These are phyloP conservation scores for Penicillium sp. DNA, from an alignment of 2,329 filamentous ascomycete species.

Conservation along the genomic window DNA sequence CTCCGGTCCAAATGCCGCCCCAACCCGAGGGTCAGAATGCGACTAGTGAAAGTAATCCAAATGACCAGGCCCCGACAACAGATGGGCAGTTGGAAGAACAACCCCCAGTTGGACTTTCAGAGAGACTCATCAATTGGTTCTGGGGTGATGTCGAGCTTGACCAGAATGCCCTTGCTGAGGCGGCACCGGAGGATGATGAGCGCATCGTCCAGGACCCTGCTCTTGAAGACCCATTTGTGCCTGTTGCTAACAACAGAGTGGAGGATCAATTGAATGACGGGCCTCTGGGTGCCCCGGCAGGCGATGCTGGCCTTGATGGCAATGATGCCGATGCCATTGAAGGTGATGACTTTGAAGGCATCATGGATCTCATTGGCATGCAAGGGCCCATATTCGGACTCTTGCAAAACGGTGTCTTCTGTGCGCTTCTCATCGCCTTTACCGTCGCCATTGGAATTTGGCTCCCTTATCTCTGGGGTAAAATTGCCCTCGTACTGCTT, in stretches of 20 bases:
- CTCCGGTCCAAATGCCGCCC: neutral
- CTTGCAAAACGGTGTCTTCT: slow-evolving; percentile 94
- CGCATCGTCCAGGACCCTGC: slow-evolving; percentile 63
- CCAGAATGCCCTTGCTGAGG: slow-evolving; percentile 40
- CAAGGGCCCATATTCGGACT: slow-evolving; percentile 87
- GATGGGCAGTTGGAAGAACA: neutral
- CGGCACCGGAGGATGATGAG: slow-evolving; percentile 59
- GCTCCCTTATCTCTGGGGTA: slow-evolving; percentile 89
- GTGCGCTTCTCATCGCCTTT: slow-evolving; percentile 83
- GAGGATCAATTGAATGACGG: slow-evolving; percentile 14
- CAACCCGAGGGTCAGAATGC: neutral
- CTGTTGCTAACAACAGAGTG: slow-evolving; percentile 46
- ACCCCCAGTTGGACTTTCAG: slow-evolving; percentile 23
- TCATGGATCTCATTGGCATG: slow-evolving; percentile 96
- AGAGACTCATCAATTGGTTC: slow-evolving; percentile 47
- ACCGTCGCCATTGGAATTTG: slow-evolving; percentile 87
- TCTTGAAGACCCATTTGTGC: slow-evolving; percentile 65
- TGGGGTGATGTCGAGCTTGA: slow-evolving; percentile 47
- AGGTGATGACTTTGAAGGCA: slow-evolving; percentile 91
- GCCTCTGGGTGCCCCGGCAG: slow-evolving; percentile 28
- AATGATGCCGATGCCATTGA: slow-evolving; percentile 61
- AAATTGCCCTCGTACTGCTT: slow-evolving; percentile 76
- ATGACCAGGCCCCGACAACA: neutral
- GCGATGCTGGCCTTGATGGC: slow-evolving; percentile 66
- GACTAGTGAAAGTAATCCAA: neutral